Conservation (phyloP, 2,329 filamentous ascomycete species). For the Didymella keratinophila region DNA sequence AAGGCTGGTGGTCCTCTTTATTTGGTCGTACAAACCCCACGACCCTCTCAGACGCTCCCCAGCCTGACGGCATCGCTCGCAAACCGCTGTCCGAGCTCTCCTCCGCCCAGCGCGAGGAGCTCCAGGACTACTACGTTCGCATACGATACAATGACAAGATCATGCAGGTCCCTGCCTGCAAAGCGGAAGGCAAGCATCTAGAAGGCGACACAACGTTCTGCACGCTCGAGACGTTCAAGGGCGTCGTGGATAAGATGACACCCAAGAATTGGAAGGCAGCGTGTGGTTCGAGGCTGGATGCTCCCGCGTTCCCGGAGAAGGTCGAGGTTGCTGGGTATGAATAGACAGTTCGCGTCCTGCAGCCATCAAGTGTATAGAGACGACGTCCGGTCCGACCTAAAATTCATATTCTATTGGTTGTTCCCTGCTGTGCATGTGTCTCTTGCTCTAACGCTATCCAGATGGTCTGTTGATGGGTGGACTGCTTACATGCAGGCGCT, state of each 20-base stretch:
- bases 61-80: conserved; percentile 63
- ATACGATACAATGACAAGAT: conserved; percentile 89
- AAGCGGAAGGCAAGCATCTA: conserved; percentile 77
- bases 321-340: conserved; percentile 47
- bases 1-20: conserved; percentile 50
- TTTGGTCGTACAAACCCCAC: conserved; percentile 40
- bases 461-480: no score
- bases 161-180: conserved; percentile 84
- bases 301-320: conserved; percentile 59
- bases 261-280: conserved; percentile 78
- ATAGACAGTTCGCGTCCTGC: no score
- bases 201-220: conserved; percentile 89
- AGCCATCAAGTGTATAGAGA: no score
- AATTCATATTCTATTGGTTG: no score
- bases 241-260: conserved; percentile 88
- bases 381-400: no score
- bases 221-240: conserved; percentile 90
- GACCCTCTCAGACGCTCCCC: conserved; percentile 7
- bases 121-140: conserved; percentile 85
- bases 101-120: conserved; percentile 63
- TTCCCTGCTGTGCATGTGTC: no score
- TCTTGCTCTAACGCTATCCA: no score
- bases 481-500: no score
- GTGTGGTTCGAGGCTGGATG: conserved; percentile 66
- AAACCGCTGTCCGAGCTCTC: conserved; percentile 65